phyloP scores from a whole-genome alignment of 116 monocot species.

The Thalassia testudinum region DNA sequence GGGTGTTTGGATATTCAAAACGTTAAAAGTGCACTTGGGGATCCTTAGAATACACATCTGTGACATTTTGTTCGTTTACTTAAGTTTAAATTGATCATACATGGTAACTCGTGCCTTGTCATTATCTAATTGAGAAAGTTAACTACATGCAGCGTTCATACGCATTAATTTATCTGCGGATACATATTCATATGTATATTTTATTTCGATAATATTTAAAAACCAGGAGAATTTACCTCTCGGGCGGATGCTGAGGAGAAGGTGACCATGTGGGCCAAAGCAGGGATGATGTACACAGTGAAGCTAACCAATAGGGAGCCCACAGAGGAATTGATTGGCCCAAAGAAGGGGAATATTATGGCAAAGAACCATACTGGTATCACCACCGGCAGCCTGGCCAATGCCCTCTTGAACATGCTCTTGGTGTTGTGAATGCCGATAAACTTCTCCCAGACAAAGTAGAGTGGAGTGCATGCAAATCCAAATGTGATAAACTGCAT shows the following conservation, averaged over 20 bases:
- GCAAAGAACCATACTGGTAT: slow-evolving; percentile 74
- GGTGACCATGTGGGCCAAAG: slow-evolving; percentile 56
- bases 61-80: too few relatives aligned
- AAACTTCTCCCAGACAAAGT: slow-evolving; percentile 91
- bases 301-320: slow-evolving; percentile 72
- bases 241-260: slow-evolving; percentile 46
- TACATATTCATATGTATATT: too few relatives aligned
- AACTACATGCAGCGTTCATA: too few relatives aligned
- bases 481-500: slow-evolving; percentile 93
- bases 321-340: slow-evolving; percentile 67
- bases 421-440: slow-evolving; percentile 66
- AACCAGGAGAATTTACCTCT: slow-evolving; percentile 22
- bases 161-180: too few relatives aligned
- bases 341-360: slow-evolving; percentile 75
- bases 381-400: slow-evolving; percentile 66
- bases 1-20: too few relatives aligned
- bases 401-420: slow-evolving; percentile 48
- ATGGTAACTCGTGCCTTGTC: too few relatives aligned
- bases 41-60: too few relatives aligned
- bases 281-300: slow-evolving; percentile 75
- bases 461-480: slow-evolving; percentile 87
- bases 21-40: too few relatives aligned
- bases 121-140: too few relatives aligned
- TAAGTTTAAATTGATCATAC: too few relatives aligned
- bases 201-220: neutral